Evolutionary conservation across 495 filamentous ascomycete species (phyloP).

Genomic region (Xylaria curta): DNA sequence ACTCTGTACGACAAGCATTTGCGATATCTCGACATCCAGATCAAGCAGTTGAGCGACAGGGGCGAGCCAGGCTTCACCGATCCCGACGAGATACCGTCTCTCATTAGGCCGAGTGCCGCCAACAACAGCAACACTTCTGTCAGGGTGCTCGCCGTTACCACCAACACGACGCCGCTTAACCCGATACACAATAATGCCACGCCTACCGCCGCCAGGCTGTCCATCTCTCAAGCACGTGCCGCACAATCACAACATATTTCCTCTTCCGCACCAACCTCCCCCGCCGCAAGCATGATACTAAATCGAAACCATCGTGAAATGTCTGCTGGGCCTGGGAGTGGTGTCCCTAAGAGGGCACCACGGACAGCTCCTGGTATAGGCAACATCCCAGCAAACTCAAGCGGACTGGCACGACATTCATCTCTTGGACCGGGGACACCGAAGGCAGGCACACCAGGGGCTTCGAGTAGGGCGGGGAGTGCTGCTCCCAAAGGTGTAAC

Average conservation of each 20-base stretch:
- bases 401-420: slow-evolving; percentile 76
- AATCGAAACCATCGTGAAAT: slow-evolving; percentile 74
- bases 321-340: slow-evolving; percentile 69
- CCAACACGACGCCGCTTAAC: slow-evolving; percentile 54
- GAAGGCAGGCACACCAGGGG: slow-evolving; percentile 71
- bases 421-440: slow-evolving; percentile 86
- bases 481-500: slow-evolving; percentile 67
- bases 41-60: slow-evolving; percentile 82
- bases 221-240: slow-evolving; percentile 50
- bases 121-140: slow-evolving; percentile 46
- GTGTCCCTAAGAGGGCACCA: slow-evolving; percentile 71
- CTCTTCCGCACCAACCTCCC: slow-evolving; percentile 70
- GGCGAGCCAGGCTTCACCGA: slow-evolving; percentile 76
- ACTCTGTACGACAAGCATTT: slow-evolving; percentile 86
- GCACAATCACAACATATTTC: slow-evolving; percentile 51
- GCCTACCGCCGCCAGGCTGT: slow-evolving; percentile 38
- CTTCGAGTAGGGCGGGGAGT: slow-evolving; percentile 69
- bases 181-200: slow-evolving; percentile 55
- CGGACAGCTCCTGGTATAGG: slow-evolving; percentile 70
- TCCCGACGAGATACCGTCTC: slow-evolving; percentile 74
- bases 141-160: slow-evolving; percentile 32
- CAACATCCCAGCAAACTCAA: slow-evolving; percentile 70
- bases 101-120: slow-evolving; percentile 66
- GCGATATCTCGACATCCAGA: slow-evolving; percentile 83
- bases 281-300: slow-evolving; percentile 65